phyloP scores from a whole-genome alignment of 2,329 filamentous ascomycete species.

The Fusarium sp. region DNA sequence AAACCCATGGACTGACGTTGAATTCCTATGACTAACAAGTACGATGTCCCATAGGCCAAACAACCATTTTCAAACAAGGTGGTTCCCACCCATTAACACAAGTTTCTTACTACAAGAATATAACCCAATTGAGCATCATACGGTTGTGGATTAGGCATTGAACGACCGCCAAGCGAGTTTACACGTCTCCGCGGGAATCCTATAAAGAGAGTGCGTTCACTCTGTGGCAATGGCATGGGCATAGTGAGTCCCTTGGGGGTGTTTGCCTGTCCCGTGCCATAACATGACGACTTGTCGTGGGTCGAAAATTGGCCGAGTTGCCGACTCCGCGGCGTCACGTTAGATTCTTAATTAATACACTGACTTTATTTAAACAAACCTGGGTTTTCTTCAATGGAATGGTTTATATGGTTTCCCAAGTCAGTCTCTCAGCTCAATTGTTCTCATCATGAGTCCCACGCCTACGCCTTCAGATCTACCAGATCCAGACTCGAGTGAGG shows the following conservation, averaged over 20 bases:
- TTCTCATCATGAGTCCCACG: constrained; percentile 3
- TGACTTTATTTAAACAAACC: neutral
- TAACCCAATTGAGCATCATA: constrained; percentile 10
- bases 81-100: neutral
- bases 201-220: constrained; percentile 7
- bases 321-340: constrained; percentile 23
- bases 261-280: neutral
- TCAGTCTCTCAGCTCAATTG: neutral
- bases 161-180: constrained; percentile 3
- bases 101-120: neutral
- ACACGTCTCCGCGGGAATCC: constrained; percentile 15
- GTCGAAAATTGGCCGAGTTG: constrained; percentile 15
- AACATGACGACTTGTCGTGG: constrained; percentile 15
- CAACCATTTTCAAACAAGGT: neutral
- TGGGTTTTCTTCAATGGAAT: neutral
- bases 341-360: neutral
- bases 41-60: constrained; percentile 1
- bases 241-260: neutral
- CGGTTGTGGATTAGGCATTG: constrained; percentile 6
- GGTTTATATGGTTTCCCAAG: neutral
- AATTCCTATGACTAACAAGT: constrained; percentile 20
- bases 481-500: constrained; percentile 12
- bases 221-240: neutral
- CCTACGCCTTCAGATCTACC: neutral
- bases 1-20: constrained; percentile 10